Evolutionary conservation across 2,329 filamentous ascomycete genomes (phyloP), one percentile per base, ranked within the genome.

Genomic region (Cladosporium halotolerans): DNA sequence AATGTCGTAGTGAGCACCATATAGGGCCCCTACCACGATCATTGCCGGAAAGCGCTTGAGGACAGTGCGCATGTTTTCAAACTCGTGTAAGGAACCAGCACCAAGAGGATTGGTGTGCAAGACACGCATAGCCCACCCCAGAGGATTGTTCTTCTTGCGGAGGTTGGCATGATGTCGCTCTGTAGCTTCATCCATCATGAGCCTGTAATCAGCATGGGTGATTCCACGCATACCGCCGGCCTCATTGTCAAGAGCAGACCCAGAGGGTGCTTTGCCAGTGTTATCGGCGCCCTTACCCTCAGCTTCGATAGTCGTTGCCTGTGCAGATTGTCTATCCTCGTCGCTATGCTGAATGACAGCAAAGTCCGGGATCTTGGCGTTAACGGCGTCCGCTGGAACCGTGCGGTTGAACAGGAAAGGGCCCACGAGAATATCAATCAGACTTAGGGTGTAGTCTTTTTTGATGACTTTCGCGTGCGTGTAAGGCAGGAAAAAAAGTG

Each of bases 61-160:
- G 16, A 84, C 55, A 47, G 79, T 78, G 64, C 77, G 79, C 56
- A 90, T 72, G 76, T 92, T 91, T 71, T 83, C 75, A 14, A 77
- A 61, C 72, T 92, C 88, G 72, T 92, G 89, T 58, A 91, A 79
- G 63, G 83, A 77, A 49, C 88, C 88, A 18, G 82, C 68, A 16
- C 85, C 84, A 72, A 89, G 79, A 45, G 82, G 85, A 74, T 90
- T 86, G 63, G 86, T 76, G 66, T 82, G 85, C 14, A 91, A 82
- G 47, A 77, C 81, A 62, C 88, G 85, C 85, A 92, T 88, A 33
- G 85, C 88, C 88, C 88, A 91, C 62, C 83, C 88, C n/a, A 92
- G 76, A 46, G 84, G 86, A 31, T 87, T 85, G 1, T 73, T 72
- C 55, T 76, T 77, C 68, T 79, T 73, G 52, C 80, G 72, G 51